phyloP scores from a whole-genome alignment of 1,139 yeast species.

The Candida tunisiensis region DNA sequence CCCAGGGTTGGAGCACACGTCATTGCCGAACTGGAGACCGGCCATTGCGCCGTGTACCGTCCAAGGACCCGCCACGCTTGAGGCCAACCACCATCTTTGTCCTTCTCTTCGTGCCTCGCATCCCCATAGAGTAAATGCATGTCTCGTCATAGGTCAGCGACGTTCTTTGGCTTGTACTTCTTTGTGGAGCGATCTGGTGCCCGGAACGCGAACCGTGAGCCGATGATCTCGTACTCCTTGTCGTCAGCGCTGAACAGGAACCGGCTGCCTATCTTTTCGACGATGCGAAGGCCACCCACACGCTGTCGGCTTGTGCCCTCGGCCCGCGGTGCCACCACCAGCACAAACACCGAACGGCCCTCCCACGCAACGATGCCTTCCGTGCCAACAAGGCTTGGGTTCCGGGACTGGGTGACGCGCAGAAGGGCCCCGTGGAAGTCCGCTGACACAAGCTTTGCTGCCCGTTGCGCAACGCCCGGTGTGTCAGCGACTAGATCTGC shows the following conservation, averaged over 20 bases:
- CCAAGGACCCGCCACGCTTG: too few species aligned
- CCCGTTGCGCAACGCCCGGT: constrained; percentile 5
- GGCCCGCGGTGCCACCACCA: too few species aligned
- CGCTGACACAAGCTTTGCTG: constrained; percentile 47
- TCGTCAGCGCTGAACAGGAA: constrained; percentile 21
- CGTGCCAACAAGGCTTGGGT: constrained; percentile 42
- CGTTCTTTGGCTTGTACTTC: constrained; percentile 68
- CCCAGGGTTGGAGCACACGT: too few species aligned
- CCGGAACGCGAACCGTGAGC: constrained; percentile 63
- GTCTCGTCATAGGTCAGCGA: constrained; percentile 41
- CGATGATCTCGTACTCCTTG: constrained; percentile 41
- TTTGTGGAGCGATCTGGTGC: constrained; percentile 71
- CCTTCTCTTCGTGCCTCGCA: constrained; percentile 1
- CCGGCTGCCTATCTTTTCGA: constrained; percentile 34
- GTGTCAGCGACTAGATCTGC: constrained; percentile 27
- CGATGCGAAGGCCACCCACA: constrained; percentile 19
- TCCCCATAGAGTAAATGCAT: too few species aligned
- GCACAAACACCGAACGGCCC: constrained; percentile 55
- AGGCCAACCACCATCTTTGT: too few species aligned
- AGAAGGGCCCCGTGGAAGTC: constrained; percentile 71
- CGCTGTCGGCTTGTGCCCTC: constrained; percentile 32
- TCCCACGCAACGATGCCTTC: constrained; percentile 81
- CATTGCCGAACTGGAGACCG: too few species aligned
- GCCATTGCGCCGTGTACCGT: too few species aligned
- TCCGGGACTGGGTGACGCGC: constrained; percentile 40